Evolutionary conservation across 2,329 filamentous ascomycete species (phyloP), one percentile per base, ranked within the genome.

Genomic region (Diatrype stigma): DNA sequence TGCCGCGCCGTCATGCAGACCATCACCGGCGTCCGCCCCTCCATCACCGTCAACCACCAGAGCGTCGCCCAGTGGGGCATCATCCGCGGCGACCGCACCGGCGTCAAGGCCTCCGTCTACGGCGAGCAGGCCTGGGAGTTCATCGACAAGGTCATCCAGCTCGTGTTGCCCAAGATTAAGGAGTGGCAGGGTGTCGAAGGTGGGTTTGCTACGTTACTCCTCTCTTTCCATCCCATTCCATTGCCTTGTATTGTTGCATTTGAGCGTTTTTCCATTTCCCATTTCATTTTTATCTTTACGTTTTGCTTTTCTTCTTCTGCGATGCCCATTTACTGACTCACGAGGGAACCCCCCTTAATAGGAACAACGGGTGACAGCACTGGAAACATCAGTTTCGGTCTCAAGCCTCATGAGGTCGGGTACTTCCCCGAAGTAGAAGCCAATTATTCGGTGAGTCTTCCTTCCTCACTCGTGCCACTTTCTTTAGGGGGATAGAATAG

Each of bases 101-200:
- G 89, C 53, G 83, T 89, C 60, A 96, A 93, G 65, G 85, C 83
- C 46, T 86, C 89, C 23, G 73, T 99, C 56, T 77, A 79, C 50
- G 90, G 90, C 28, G 87, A 94, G 67, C 81, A 86, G 52, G 94
- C 95, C 63, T 89, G 90, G 56, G 87, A 96, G 68, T 96, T 99
- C 69, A 67, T 99, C 42, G 88, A 93, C 64, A 96, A 96, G 75
- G 77, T 91, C 60, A 78, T 97, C 50, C 90, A 96, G 67, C 77
- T 97, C 8, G 92, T 99, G 6, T 79, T 97, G 67, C 94, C 94
- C 37, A 89, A 86, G 65, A 95, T 99, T 72, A 99, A 97, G 78
- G 94, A 99, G 61, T 99, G 90, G 88, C 83, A 82, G 50, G 94
- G 94, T 19, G 64, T 84, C 50, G 66, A 72, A 58, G 77, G 70